A percentile compares a stretch with the other conserved stretches of the same genome.
Conservation (phyloP, 441 rosid genomes). For the Pelargonium myrrhifolium region DNA sequence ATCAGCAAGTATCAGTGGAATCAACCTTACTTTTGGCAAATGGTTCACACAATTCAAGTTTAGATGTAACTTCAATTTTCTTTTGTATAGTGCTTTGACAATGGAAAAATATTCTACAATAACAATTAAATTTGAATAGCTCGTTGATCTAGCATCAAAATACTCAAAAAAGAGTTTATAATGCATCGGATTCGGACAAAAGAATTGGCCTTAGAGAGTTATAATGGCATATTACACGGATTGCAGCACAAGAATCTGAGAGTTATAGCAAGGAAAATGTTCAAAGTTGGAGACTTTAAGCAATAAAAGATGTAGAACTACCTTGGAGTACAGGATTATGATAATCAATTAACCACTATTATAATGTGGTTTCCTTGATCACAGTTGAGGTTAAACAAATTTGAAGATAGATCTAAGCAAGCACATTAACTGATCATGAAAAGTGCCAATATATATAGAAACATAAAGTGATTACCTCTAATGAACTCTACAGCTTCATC, state of each 20-base stretch:
- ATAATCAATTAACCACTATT: background rate
- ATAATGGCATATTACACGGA: background rate
- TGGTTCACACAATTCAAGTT: background rate
- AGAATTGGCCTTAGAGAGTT: background rate
- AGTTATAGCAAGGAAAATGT: background rate
- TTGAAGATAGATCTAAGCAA: background rate
- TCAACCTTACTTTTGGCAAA: background rate
- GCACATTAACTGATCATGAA: background rate
- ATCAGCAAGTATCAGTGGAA: background rate
- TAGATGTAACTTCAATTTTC: background rate
- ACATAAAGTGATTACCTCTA: conserved; percentile 46
- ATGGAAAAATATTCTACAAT: too few relatives aligned
- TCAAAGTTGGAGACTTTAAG: background rate
- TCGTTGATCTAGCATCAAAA: background rate
- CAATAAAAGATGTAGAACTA: background rate
- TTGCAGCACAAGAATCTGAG: background rate
- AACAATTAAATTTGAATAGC: background rate
- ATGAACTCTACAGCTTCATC: conserved; percentile 80
- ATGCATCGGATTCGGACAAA: background rate
- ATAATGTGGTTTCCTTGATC: background rate
- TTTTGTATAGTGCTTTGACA: background rate
- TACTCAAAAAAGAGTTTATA: background rate
- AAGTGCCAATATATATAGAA: background rate
- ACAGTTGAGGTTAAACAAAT: background rate
- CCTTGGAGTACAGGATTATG: background rate